Base-by-base conservation (phyloP, 1,139 yeast species). In the Saccharomyces hybrid region DNA sequence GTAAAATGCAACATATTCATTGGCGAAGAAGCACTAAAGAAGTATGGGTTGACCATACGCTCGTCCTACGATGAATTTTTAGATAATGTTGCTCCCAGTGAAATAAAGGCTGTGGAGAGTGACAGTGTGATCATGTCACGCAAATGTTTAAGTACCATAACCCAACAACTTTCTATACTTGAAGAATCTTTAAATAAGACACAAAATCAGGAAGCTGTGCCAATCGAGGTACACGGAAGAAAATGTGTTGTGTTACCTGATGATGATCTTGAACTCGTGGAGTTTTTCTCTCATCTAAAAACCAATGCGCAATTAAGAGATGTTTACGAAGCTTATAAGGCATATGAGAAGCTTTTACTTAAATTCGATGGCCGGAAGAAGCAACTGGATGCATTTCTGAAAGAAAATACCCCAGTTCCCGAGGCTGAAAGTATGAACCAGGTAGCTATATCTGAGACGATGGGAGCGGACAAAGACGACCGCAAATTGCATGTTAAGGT, bases 311-410 rank as follows among this genome's bases (percentile, higher is more conserved):
- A 58, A 31, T 44, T 57, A 28, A 54, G 48, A 42, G 52, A 51
- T 19, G 26, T 55, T 14, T 52, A 52, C 24, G 51, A 47, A 27
- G 52, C 54, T 4, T 54, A 52, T 47, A 55, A 57, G 46, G 58
- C 56, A 47, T 58, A 58, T 49, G 53, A 57, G 32, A 51, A 51
- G 21, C 58, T 60, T 58, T 32, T 61, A 32, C 44, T 49, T 12
- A 50, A 49, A 21, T 59, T 51, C 31, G 58, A 56, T 28, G 59
- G 57, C 8, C 62, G 62, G 44, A 60, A 55, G 38, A 47, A 34
- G 14, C 52, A 48, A 31, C 29, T 60, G 12, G 57, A 55, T 19
- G 49, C 44, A 48, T 34, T 49, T 21, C 38, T 56, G 32, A 46
- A 57, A 11, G 44, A 38, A 9, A 12, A 11, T 19, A 38, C 26